These are phyloP conservation scores for Pleurotus cornucopiae DNA, from an alignment of 768 basidiomycete species.

Conservation along the genomic window DNA sequence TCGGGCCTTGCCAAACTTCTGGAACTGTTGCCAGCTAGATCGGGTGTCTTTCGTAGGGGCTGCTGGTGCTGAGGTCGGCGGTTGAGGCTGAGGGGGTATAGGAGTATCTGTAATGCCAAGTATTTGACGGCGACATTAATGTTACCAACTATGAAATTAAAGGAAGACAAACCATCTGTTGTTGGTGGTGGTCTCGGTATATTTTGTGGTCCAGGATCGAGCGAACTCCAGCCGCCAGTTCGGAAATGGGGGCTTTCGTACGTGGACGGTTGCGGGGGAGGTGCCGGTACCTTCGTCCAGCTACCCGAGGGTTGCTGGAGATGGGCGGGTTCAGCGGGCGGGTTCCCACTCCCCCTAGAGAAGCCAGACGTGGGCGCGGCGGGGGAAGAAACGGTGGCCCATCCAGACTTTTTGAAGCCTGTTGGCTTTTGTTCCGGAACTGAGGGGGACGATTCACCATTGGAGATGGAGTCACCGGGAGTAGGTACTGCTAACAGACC, in stretches of 20 bases:
- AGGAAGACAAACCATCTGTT: conserved; percentile 10
- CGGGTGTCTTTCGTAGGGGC: conserved; percentile 15
- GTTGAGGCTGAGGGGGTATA: conserved; percentile 16
- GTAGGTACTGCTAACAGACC: conserved; percentile 14
- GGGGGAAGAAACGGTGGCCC: conserved; percentile 40
- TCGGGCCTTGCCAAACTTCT: conserved; percentile 32
- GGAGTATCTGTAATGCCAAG: conserved; percentile 10
- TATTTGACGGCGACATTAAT: conserved; percentile 10
- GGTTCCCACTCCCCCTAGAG: not conserved
- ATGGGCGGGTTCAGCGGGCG: conserved; percentile 3
- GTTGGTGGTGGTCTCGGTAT: conserved; percentile 17
- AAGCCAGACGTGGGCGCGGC: conserved; percentile 6
- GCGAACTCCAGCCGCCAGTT: conserved; percentile 62
- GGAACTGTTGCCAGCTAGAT: conserved; percentile 59
- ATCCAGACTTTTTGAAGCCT: conserved; percentile 43
- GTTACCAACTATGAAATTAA: conserved; percentile 15
- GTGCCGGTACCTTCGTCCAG: conserved; percentile 11
- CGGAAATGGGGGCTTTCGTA: conserved; percentile 33
- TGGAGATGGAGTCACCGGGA: conserved; percentile 17
- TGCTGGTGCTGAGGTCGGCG: conserved; percentile 14
- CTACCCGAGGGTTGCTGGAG: conserved; percentile 14
- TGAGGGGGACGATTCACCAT: conserved; percentile 15
- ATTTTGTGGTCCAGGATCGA: conserved; percentile 45
- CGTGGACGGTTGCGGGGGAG: conserved; percentile 14
- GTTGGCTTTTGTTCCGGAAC: conserved; percentile 21